phyloP scores from a whole-genome alignment of 2,329 filamentous ascomycete genomes.

The Trichophaea hybrida region DNA sequence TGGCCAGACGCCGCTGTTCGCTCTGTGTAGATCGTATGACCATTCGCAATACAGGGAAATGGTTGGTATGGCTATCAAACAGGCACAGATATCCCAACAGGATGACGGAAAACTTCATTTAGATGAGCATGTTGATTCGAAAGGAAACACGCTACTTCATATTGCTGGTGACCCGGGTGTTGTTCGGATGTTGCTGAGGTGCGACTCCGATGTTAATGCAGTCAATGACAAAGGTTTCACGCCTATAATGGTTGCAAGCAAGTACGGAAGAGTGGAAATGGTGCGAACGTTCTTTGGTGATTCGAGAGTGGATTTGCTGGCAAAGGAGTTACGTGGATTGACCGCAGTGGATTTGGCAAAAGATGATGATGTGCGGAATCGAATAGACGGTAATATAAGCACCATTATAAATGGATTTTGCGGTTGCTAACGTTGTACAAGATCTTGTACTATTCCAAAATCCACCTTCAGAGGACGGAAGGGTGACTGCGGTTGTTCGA shows the following conservation, averaged over 20 bases:
- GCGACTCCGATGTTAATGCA: constrained; percentile 91
- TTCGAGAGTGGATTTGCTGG: constrained; percentile 67
- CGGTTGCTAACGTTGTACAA: constrained; percentile 4
- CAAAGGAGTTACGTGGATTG: constrained; percentile 72
- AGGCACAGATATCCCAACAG: constrained; percentile 58
- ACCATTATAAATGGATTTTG: neutral
- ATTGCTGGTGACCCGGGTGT: constrained; percentile 81
- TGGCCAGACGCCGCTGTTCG: constrained; percentile 93
- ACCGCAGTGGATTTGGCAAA: constrained; percentile 94
- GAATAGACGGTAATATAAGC: constrained; percentile 50
- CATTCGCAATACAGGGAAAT: constrained; percentile 74
- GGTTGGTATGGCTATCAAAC: constrained; percentile 66
- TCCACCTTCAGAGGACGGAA: constrained; percentile 54
- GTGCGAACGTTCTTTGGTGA: constrained; percentile 79
- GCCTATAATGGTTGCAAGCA: constrained; percentile 93
- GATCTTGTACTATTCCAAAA: constrained; percentile 76
- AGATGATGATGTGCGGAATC: constrained; percentile 91
- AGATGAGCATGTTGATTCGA: constrained; percentile 81
- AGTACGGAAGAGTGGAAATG: constrained; percentile 89
- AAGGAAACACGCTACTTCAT: constrained; percentile 90
- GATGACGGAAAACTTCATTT: constrained; percentile 72
- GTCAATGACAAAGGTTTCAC: constrained; percentile 92
- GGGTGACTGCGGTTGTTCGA: constrained; percentile 82
- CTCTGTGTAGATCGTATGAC: constrained; percentile 87
- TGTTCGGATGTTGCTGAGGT: constrained; percentile 58